These are phyloP conservation scores for Karstenula rhodostoma DNA, from an alignment of 2,329 filamentous ascomycete genomes.

Conservation along the genomic window DNA sequence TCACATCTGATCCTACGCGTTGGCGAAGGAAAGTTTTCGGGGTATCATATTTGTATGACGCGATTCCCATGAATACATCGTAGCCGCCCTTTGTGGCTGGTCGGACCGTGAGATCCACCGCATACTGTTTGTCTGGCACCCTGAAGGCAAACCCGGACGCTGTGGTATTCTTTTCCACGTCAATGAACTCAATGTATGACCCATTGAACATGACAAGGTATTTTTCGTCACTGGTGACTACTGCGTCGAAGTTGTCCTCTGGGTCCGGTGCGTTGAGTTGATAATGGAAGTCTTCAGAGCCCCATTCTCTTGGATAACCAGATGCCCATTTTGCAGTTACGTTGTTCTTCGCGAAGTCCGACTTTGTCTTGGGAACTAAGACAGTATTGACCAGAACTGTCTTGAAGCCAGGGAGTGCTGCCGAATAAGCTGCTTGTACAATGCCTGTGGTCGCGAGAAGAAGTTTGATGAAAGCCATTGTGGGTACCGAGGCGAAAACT, in stretches of 20 bases:
- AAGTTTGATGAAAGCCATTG: slow-evolving; percentile 5
- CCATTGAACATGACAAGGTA: slow-evolving; percentile 14
- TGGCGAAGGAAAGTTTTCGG: neutral
- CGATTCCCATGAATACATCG: slow-evolving; percentile 11
- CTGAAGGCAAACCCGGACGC: neutral
- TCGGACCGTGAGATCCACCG: neutral
- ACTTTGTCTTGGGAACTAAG: slow-evolving; percentile 13
- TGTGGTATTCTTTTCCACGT: slow-evolving; percentile 15
- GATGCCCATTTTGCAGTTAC: slow-evolving; percentile 19
- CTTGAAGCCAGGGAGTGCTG: neutral
- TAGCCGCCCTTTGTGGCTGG: slow-evolving; percentile 15
- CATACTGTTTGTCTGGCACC: neutral
- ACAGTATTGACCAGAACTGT: slow-evolving; percentile 6
- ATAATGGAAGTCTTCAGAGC: slow-evolving; percentile 15
- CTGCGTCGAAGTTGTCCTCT: slow-evolving; percentile 7
- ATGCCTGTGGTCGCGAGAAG: slow-evolving; percentile 8
- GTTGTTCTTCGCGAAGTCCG: slow-evolving; percentile 18
- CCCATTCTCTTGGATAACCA: slow-evolving; percentile 19
- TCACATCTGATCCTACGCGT: slow-evolving; percentile 11
- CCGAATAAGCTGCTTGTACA: slow-evolving; percentile 1
- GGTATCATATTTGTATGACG: neutral
- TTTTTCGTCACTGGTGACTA: slow-evolving; percentile 16
- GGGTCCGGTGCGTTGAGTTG: slow-evolving; percentile 14
- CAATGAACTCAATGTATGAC: slow-evolving; percentile 13
- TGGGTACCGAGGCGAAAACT: neutral